A percentile compares a stretch with the other conserved stretches of the same genome.
phyloP scores from a whole-genome alignment of 306 rosid genomes.

The Cicer judaicum region DNA sequence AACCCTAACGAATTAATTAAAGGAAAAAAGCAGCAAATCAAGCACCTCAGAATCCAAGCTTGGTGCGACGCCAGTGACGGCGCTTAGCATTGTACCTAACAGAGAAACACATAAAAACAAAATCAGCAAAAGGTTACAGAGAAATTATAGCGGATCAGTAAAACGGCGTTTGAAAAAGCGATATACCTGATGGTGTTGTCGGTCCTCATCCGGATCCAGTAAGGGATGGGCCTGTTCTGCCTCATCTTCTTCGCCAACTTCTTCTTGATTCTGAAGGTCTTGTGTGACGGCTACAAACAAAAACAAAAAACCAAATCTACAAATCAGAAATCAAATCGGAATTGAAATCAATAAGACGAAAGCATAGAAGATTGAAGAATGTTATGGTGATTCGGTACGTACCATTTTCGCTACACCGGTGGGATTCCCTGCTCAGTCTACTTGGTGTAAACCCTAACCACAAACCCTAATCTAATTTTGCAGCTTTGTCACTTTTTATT shows the following conservation, averaged over 20 bases:
- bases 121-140: neutral
- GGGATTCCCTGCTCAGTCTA: conserved; percentile 15
- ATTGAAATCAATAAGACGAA: neutral
- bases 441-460: no score
- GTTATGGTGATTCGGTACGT: neutral
- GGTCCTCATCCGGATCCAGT: conserved; percentile 90
- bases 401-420: conserved; percentile 55
- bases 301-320: neutral
- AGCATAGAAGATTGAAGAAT: neutral
- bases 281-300: conserved; percentile 79
- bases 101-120: neutral
- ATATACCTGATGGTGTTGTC: conserved; percentile 80
- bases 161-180: accelerated
- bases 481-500: no score
- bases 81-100: conserved; percentile 62
- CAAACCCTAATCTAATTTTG: no score
- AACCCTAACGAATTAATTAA: conserved; percentile 16
- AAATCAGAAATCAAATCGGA: neutral
- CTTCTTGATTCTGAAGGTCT: conserved; percentile 86
- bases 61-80: conserved; percentile 66
- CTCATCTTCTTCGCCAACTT: conserved; percentile 95
- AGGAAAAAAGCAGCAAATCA: conserved; percentile 4
- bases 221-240: conserved; percentile 92
- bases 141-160: neutral
- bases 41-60: conserved; percentile 58